These are phyloP conservation scores for Daldinia sp. DNA, from an alignment of 2,329 filamentous ascomycete species.

Conservation along the genomic window DNA sequence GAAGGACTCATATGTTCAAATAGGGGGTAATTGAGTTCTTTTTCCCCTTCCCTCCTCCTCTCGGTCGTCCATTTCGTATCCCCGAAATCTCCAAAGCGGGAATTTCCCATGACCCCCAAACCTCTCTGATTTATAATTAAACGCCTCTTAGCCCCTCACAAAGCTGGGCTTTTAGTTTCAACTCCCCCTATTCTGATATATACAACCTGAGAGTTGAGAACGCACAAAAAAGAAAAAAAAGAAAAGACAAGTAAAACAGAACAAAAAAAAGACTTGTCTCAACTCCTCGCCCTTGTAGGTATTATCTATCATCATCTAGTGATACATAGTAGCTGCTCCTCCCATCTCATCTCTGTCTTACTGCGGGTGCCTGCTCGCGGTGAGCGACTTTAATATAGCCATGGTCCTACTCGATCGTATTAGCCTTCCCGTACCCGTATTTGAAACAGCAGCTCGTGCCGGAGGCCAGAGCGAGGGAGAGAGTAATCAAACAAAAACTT, in stretches of 20 bases:
- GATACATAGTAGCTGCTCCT: neutral
- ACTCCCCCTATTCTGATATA: slow-evolving; percentile 1
- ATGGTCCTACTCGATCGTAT: slow-evolving; percentile 44
- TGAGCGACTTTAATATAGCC: slow-evolving; percentile 46
- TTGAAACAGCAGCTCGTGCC: slow-evolving; percentile 17
- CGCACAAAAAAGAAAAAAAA: neutral
- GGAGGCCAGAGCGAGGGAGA: neutral
- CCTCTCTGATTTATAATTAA: neutral
- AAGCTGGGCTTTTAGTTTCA: neutral
- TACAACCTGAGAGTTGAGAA: neutral
- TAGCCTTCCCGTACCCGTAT: slow-evolving; percentile 9
- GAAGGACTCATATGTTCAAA: slow-evolving; percentile 13
- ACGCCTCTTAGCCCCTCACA: slow-evolving; percentile 1
- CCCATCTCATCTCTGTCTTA: slow-evolving; percentile 10
- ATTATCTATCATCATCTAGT: slow-evolving; percentile 34
- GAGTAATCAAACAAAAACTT: neutral
- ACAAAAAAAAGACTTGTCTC: neutral
- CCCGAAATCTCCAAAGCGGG: slow-evolving; percentile 7
- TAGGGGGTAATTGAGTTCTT: slow-evolving; percentile 27
- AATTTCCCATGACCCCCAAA: neutral
- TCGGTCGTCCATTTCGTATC: slow-evolving; percentile 20
- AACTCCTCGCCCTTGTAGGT: neutral
- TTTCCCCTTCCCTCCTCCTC: neutral
- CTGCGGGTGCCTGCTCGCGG: slow-evolving; percentile 15
- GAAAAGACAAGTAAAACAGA: too few species aligned